These are phyloP conservation scores for Talaromyces adpressus DNA, from an alignment of 495 filamentous ascomycete species.

Conservation along the genomic window DNA sequence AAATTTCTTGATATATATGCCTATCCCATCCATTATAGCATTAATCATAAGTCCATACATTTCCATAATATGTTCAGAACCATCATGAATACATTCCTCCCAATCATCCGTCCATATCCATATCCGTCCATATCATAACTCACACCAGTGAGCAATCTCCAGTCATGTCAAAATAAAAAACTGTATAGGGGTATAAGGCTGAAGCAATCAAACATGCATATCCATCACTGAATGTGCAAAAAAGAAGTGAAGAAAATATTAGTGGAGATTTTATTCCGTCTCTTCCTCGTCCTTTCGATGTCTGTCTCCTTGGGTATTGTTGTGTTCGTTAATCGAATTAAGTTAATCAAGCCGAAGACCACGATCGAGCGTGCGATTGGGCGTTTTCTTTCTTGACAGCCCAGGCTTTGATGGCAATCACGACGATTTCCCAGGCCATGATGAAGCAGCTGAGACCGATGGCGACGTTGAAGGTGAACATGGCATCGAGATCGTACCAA, in stretches of 20 bases:
- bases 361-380: slow-evolving; percentile 8
- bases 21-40: neutral
- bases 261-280: neutral
- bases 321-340: neutral
- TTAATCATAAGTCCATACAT: neutral
- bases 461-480: slow-evolving; percentile 90
- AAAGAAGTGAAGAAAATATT: slow-evolving; percentile 5
- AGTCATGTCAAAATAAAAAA: slow-evolving; percentile 33
- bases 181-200: slow-evolving; percentile 21
- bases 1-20: no score
- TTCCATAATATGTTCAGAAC: neutral
- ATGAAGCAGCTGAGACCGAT: slow-evolving; percentile 77
- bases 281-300: neutral
- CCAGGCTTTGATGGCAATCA: slow-evolving; percentile 89
- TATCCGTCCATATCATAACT: neutral
- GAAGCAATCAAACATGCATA: slow-evolving; percentile 11
- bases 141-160: slow-evolving; percentile 37
- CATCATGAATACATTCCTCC: neutral
- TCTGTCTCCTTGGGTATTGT: neutral
- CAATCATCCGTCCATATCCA: neutral
- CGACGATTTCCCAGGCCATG: slow-evolving; percentile 75
- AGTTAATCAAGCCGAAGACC: slow-evolving; percentile 5
- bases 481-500: slow-evolving; percentile 61
- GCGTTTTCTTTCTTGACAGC: slow-evolving; percentile 56
- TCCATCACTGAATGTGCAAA: neutral